Conservation (phyloP, 2,329 filamentous ascomycete species). For the Zymoseptoria passerinii region DNA sequence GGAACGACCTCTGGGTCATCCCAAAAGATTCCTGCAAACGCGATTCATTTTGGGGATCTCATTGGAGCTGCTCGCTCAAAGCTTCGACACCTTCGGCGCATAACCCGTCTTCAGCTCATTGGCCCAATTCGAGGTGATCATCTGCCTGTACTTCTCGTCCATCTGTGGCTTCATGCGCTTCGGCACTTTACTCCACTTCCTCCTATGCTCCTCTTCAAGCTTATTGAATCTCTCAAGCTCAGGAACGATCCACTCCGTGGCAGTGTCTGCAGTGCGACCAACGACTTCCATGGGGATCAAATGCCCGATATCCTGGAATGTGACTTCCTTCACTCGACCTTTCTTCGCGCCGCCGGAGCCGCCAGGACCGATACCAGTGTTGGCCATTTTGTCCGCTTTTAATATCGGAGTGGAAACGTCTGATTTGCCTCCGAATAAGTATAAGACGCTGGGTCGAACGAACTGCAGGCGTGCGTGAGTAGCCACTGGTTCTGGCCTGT, state of each 20-base stretch:
- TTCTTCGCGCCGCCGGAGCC: slow-evolving; percentile 58
- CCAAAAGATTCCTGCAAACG: no score
- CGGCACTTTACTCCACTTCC: slow-evolving; percentile 23
- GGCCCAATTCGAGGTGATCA: slow-evolving; percentile 5
- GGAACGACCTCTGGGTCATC: neutral
- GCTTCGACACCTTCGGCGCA: neutral
- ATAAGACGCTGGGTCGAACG: slow-evolving; percentile 58
- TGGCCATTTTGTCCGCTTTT: slow-evolving; percentile 50
- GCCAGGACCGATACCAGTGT: slow-evolving; percentile 58
- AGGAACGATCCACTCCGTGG: slow-evolving; percentile 30
- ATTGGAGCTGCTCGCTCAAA: no score
- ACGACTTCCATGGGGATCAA: slow-evolving; percentile 77
- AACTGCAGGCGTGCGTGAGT: slow-evolving; percentile 51
- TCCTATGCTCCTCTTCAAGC: slow-evolving; percentile 21
- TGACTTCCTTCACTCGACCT: slow-evolving; percentile 59
- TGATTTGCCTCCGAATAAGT: slow-evolving; percentile 58
- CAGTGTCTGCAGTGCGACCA: slow-evolving; percentile 52
- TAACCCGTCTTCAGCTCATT: neutral
- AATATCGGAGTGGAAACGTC: slow-evolving; percentile 46
- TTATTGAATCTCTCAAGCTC: slow-evolving; percentile 30
- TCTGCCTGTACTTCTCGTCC: slow-evolving; percentile 21
- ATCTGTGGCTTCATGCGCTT: slow-evolving; percentile 22
- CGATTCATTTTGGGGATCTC: no score
- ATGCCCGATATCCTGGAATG: slow-evolving; percentile 62
- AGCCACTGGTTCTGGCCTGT: slow-evolving; percentile 54